Percentiles rank a stretch among this genome's conserved stretches.
Conservation (phyloP, 345 rosid genomes). For the Salix dunnii region DNA sequence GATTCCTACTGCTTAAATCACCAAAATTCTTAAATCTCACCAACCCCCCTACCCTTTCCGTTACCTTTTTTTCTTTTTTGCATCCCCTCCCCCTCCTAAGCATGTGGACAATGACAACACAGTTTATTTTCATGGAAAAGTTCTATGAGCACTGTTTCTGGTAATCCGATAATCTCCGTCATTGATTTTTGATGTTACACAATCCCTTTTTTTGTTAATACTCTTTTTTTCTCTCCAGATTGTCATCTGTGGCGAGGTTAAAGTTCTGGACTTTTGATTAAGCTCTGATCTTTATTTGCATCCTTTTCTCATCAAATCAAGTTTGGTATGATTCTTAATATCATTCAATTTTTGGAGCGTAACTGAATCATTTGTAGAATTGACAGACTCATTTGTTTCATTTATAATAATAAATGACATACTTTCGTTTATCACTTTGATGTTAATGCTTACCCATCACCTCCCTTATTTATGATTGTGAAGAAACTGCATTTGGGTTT, state of each 20-base stretch:
- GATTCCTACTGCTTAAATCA: neutral
- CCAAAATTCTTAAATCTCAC: neutral
- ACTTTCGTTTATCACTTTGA: neutral
- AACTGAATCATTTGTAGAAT: neutral
- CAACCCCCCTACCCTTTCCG: neutral
- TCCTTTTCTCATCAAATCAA: neutral
- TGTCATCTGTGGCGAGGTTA: slow-evolving; percentile 9
- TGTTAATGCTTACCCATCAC: neutral
- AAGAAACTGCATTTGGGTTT: neutral
- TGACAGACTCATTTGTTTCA: neutral
- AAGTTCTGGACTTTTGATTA: neutral
- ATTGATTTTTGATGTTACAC: neutral
- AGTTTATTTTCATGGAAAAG: neutral
- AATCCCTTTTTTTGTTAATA: neutral
- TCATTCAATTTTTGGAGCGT: neutral
- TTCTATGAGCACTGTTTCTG: neutral
- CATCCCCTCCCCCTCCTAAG: neutral
- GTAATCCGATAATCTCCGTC: neutral
- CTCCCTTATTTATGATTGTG: neutral
- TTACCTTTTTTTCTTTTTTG: neutral
- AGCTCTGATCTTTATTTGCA: neutral
- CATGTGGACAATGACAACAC: neutral
- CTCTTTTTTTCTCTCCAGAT: slow-evolving; percentile 2
- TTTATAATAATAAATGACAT: too few species aligned
- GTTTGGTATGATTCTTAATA: neutral